Conservation (phyloP, 352 stramenopile species). For the Pythium grandisporangium region DNA sequence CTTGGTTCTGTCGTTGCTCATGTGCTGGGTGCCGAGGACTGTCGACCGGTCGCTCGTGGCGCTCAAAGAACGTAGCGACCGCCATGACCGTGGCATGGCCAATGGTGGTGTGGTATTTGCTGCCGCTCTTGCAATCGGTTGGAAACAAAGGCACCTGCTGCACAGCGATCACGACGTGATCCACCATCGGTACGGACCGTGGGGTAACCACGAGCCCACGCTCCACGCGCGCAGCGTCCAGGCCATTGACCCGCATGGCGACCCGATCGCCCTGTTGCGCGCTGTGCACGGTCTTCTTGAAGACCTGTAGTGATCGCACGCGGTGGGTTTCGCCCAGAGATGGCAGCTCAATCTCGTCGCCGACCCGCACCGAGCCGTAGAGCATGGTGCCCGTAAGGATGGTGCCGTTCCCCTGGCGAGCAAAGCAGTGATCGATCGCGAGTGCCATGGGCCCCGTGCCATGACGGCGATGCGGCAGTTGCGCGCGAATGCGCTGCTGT, state of each 20-base stretch:
- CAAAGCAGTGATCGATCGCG: slow-evolving; percentile 97
- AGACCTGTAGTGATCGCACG: slow-evolving; percentile 98
- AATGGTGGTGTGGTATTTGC: slow-evolving; percentile 67
- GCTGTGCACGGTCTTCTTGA: slow-evolving; percentile 80
- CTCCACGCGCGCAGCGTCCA: slow-evolving; percentile 55
- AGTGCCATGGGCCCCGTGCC: slow-evolving; percentile 81
- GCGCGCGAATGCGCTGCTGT: slow-evolving; percentile 20
- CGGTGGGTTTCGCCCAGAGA: slow-evolving; percentile 80
- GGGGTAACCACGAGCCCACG: slow-evolving; percentile 49
- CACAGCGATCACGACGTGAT: slow-evolving; percentile 43
- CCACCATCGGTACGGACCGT: slow-evolving; percentile 32
- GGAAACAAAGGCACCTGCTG: slow-evolving; percentile 53
- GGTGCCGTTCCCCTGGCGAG: slow-evolving; percentile 95
- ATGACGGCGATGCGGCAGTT: slow-evolving; percentile 35
- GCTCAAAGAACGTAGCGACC: slow-evolving; percentile 44
- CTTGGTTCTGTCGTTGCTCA: neutral
- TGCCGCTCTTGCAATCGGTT: slow-evolving; percentile 38
- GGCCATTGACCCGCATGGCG: slow-evolving; percentile 87
- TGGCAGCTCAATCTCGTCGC: slow-evolving; percentile 93
- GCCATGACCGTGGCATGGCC: slow-evolving; percentile 71
- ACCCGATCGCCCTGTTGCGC: slow-evolving; percentile 93
- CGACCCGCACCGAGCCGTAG: slow-evolving; percentile 74
- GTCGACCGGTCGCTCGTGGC: neutral
- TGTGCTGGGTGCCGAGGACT: no score
- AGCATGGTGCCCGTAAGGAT: slow-evolving; percentile 95